These are phyloP conservation scores for Pestalotiopsis sp. DNA, from an alignment of 2,329 filamentous ascomycete genomes.

Conservation along the genomic window DNA sequence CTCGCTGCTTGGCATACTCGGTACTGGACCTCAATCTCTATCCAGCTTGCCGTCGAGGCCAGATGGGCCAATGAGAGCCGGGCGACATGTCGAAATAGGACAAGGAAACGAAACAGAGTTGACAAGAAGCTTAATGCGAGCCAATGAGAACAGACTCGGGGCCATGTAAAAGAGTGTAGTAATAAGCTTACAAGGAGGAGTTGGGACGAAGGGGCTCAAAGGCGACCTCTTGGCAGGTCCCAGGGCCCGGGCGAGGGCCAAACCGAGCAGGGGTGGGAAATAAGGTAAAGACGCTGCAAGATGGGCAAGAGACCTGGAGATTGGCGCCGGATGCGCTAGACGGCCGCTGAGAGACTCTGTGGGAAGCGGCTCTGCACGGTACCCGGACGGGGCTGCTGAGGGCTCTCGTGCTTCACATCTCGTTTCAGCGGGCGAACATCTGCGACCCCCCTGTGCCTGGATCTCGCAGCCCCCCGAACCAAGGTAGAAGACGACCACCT, in stretches of 20 bases:
- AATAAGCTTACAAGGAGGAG: constrained; percentile 8
- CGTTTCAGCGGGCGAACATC: constrained; percentile 24
- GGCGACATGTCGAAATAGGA: constrained; percentile 4
- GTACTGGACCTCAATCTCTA: neutral
- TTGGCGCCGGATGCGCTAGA: too few species aligned
- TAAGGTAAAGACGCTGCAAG: constrained; percentile 17
- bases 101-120: constrained; percentile 10
- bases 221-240: constrained; percentile 4
- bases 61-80: neutral
- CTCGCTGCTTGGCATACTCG: neutral
- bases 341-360: too few species aligned
- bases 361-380: neutral
- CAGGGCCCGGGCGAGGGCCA: constrained; percentile 6
- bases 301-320: neutral
- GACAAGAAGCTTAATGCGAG: constrained; percentile 3
- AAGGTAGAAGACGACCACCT: neutral
- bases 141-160: constrained; percentile 6
- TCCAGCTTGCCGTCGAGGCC: neutral
- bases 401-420: constrained; percentile 29
- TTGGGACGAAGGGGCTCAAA: constrained; percentile 5
- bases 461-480: neutral
- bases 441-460: neutral
- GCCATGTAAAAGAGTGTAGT: neutral
- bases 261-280: constrained; percentile 15
- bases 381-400: constrained; percentile 13